Evolutionary conservation across 2,329 filamentous ascomycete species (phyloP), one percentile per base, ranked within the genome.

Genomic region (Diaporthe longicolla): DNA sequence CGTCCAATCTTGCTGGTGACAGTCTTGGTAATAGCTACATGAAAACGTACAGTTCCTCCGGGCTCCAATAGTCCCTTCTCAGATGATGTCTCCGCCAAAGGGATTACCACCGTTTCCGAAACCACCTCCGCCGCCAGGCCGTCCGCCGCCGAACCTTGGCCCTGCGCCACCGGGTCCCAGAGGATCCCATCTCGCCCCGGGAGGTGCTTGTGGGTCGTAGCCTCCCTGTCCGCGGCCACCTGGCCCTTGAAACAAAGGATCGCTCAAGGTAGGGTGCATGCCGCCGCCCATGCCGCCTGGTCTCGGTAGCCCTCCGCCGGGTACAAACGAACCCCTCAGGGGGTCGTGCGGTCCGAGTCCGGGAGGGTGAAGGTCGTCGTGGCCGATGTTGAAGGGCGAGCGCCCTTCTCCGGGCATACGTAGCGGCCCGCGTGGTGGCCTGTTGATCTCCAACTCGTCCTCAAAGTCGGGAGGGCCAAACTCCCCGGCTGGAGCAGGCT

Each of bases 191-290:
- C 97, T 88, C n/a, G 95, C 93, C 1, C 97, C 97, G 2, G 95
- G 95, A 6, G 97, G 97, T 37, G 91, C 92, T 80, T 92, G 93
- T 1, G 93, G 91, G 80, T 95, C 89, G 79, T 89, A 93, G 0
- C 85, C 87, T 19, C 83, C 82, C 19, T 84, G 83, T 21, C 81
- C 86, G 48, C 83, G 83, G 3, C 86, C 82, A 9, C 81, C 85
- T 1, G 82, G 83, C 0, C 92, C 93, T 8, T 88, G 89, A 80
- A 98, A 98, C 63, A 98, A 83, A 9, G 94, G 95, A 80, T 98
- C 95, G 78, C 98, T 95, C 81, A 98, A 97, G 0, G 95, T 97
- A 0, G 97, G 97, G 83, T 98, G 94, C 97, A 99, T 99, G 0
- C 97, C 97, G 17, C 93, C 91, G 15, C 89, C 79, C 3, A 79